These are phyloP conservation scores for Candida nitratophila DNA, from an alignment of 805 yeast species.

Conservation along the genomic window DNA sequence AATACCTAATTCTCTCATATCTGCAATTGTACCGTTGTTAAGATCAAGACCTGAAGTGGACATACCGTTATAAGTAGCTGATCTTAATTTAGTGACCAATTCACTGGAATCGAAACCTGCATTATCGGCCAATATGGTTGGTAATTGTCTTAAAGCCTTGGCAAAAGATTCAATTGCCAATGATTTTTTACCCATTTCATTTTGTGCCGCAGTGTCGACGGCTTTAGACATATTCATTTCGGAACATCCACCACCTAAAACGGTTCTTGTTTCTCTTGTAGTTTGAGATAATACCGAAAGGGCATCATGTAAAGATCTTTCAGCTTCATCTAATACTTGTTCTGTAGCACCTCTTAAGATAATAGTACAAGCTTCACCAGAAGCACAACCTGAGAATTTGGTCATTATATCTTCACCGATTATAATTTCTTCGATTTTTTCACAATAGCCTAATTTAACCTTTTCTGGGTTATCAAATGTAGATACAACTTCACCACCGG, in stretches of 20 bases:
- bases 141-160: slow-evolving; percentile 87
- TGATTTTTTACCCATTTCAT: slow-evolving; percentile 87
- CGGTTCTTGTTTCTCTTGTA: slow-evolving; percentile 84
- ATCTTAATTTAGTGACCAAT: slow-evolving; percentile 80
- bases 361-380: slow-evolving; percentile 94
- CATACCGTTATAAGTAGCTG: slow-evolving; percentile 88
- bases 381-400: slow-evolving; percentile 91
- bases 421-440: slow-evolving; percentile 80
- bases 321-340: slow-evolving; percentile 96
- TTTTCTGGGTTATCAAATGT: slow-evolving; percentile 90
- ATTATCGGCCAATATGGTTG: slow-evolving; percentile 92
- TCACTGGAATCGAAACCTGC: slow-evolving; percentile 96
- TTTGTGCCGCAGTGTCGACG: slow-evolving; percentile 87
- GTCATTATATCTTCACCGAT: slow-evolving; percentile 91
- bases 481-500: slow-evolving; percentile 97
- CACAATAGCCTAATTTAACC: slow-evolving; percentile 84
- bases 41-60: slow-evolving; percentile 88
- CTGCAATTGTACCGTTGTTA: slow-evolving; percentile 77
- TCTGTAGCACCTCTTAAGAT: slow-evolving; percentile 97
- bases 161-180: slow-evolving; percentile 94
- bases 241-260: slow-evolving; percentile 91
- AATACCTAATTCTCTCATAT: slow-evolving; percentile 89
- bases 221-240: slow-evolving; percentile 94
- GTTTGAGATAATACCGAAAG: slow-evolving; percentile 93
- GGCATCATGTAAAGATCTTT: slow-evolving; percentile 95